Percentiles rank a stretch among this genome's conserved stretches.
Conservation (phyloP, 257 asterid species). For the Solanum lycopersicoides region DNA sequence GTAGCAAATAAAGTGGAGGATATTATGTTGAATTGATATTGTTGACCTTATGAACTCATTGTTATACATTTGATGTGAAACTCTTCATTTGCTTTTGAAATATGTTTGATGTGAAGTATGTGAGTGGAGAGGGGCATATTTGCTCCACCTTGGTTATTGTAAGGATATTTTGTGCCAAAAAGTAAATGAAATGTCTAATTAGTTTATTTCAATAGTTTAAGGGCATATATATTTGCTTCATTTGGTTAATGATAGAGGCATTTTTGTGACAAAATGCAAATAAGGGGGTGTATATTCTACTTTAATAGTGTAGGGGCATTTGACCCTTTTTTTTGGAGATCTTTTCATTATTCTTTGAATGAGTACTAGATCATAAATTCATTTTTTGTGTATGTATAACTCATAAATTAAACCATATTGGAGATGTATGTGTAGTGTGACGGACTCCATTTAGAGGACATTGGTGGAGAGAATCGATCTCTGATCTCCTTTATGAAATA, state of each 20-base stretch:
- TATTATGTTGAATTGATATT: neutral
- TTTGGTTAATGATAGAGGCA: neutral
- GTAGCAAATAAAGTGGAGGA: neutral
- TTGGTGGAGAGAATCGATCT: neutral
- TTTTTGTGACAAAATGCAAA: neutral
- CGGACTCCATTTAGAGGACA: neutral
- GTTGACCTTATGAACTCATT: neutral
- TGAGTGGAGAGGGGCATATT: neutral
- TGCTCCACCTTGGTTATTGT: neutral
- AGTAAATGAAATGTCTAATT: neutral
- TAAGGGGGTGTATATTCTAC: neutral
- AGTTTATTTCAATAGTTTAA: neutral
- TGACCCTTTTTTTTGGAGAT: too few species aligned
- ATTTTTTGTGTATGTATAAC: neutral
- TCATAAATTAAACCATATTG: too few species aligned
- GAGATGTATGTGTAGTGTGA: neutral
- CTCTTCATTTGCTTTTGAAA: neutral
- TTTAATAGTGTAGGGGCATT: neutral
- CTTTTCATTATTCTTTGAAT: accelerated
- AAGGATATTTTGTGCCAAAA: neutral
- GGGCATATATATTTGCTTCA: too few species aligned
- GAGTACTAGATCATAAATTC: neutral
- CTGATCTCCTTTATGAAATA: too few species aligned
- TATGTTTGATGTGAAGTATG: neutral
- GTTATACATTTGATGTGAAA: neutral